phyloP scores from a whole-genome alignment of 352 stramenopile genomes.

The Pythium vanterpoolii region DNA sequence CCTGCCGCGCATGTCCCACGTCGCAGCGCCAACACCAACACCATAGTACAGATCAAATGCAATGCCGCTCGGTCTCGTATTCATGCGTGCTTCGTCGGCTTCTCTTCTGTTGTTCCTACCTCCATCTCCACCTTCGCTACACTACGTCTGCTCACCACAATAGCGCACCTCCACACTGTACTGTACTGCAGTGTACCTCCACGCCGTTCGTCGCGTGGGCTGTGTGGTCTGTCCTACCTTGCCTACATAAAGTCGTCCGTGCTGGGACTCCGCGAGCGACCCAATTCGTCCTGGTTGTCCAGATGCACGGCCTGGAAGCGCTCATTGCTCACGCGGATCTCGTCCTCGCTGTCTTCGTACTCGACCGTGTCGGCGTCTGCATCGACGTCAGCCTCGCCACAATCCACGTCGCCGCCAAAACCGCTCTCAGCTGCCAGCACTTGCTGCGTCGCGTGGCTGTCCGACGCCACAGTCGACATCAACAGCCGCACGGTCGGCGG shows the following conservation, averaged over 20 bases:
- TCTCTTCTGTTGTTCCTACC: too few species aligned
- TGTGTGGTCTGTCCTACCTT: neutral
- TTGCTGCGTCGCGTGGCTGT: constrained; percentile 11
- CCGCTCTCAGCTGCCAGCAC: constrained; percentile 13
- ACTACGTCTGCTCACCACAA: neutral
- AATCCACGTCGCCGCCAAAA: constrained; percentile 28
- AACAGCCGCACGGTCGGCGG: constrained; percentile 66
- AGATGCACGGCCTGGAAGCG: constrained; percentile 86
- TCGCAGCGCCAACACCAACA: too few species aligned
- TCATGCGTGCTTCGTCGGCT: too few species aligned
- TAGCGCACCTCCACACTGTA: too few species aligned
- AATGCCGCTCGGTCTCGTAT: too few species aligned
- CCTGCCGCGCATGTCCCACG: too few species aligned
- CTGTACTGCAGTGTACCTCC: too few species aligned
- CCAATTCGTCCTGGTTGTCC: constrained; percentile 76
- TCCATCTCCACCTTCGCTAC: neutral
- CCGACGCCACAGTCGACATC: constrained; percentile 46
- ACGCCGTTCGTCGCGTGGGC: too few species aligned
- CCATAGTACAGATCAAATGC: too few species aligned
- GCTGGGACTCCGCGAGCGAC: constrained; percentile 34
- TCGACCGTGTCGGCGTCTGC: constrained; percentile 82
- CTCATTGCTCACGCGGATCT: constrained; percentile 89
- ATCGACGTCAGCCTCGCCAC: constrained; percentile 34
- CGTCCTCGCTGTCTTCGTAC: constrained; percentile 88
- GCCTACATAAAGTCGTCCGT: constrained; percentile 78